Evolutionary conservation across 2,329 filamentous ascomycete genomes (phyloP).

Genomic region (Colletotrichum euphorbiae): DNA sequence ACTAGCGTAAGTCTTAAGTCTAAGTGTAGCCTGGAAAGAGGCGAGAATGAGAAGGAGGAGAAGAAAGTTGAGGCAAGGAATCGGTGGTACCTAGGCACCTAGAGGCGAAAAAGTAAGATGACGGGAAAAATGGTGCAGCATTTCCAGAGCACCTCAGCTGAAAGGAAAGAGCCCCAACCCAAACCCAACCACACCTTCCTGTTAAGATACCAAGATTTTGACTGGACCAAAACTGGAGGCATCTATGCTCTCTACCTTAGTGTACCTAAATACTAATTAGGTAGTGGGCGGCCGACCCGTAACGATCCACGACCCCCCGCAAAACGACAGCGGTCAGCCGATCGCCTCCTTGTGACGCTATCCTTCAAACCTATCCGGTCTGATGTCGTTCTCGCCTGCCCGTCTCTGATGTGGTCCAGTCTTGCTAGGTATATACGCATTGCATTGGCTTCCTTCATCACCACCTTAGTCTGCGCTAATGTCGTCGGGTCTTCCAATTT

Average conservation of each 20-base stretch:
- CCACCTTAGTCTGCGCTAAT: too few species aligned
- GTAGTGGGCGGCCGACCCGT: neutral
- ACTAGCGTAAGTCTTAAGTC: neutral
- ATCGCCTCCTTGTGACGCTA: conserved; percentile 15
- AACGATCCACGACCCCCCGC: neutral
- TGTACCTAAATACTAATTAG: too few species aligned
- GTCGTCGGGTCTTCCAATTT: too few species aligned
- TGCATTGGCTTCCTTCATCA: neutral
- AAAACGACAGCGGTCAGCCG: conserved; percentile 16
- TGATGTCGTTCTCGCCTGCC: neutral
- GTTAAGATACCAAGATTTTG: neutral
- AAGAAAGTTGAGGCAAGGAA: too few species aligned
- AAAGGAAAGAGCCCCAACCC: neutral
- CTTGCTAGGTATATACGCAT: neutral
- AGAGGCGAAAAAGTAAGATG: too few species aligned
- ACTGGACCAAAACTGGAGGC: neutral
- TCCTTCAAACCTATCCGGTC: conserved; percentile 6
- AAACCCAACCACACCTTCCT: neutral
- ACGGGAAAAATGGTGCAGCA: neutral
- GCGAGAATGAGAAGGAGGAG: too few species aligned
- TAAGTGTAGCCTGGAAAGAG: too few species aligned
- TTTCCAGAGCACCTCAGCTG: neutral
- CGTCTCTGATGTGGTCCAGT: neutral
- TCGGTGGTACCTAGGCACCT: too few species aligned
- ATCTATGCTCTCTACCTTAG: too few species aligned